Base-by-base conservation (phyloP, 2,329 filamentous ascomycete genomes). In the Gyromitra esculenta region DNA sequence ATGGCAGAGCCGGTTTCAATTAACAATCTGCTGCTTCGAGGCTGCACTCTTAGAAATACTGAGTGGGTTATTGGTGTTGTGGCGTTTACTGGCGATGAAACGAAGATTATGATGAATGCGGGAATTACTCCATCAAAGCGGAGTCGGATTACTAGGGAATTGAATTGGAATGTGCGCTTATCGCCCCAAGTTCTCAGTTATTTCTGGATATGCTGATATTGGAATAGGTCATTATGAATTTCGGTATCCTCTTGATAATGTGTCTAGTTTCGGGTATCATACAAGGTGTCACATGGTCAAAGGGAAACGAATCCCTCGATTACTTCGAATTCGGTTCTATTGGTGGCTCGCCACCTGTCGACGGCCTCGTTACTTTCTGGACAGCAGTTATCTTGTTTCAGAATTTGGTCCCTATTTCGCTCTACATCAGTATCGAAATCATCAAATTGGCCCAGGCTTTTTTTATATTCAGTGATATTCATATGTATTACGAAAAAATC, bases 21-120 rank as follows among this genome's bases (percentile, higher is more conserved):
- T 84, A 97, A 97, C 86, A 99, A 99, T 82, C 84, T 98, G 79
- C 88, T 99, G 39, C 89, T 99, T 57, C 92, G 96, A 86, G 96
- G 96, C 71, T 97, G 94, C 84, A 96, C 94, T 80, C 85, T 99
- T 63, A 90, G 94, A 79, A 99, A 98, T 83, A 99, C 96, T 0
- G 94, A 98, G 82, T 99, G 96, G 96, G 88, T 94, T 69, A 88
- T 99, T 5, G 96, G 94, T 68, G 88, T 99, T 1, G 95, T 98
- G 64, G 87, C 97, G 18, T 99, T 97, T 84, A 98, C 96, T 13
- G 96, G 96, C 43, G 90, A 94, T 82, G 95, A 99, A 83, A 97
- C 95, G 43, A 99, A 98, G 85, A 98, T 97, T 83, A 99, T 99
- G 96, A 92, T 97, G 86, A 99, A 99, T 83, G 92, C 96, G 37